Conservation (phyloP, 1,139 yeast species). For the Geotrichum fermentans region DNA sequence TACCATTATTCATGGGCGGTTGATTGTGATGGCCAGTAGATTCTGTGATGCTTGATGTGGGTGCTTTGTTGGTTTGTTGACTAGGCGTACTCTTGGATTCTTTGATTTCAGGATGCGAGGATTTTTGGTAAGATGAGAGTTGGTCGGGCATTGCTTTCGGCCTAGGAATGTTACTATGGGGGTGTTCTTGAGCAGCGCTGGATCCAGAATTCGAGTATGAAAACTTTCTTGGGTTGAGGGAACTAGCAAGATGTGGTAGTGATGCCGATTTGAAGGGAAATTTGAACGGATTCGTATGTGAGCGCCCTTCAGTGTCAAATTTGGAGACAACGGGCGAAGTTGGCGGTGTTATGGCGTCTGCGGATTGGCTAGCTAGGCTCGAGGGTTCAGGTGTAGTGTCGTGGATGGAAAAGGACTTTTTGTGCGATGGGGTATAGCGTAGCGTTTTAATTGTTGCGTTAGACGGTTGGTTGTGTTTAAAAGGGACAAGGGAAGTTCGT, state of each 20-base stretch:
- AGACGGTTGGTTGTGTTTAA: constrained; percentile 1
- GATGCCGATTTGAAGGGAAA: constrained; percentile 3
- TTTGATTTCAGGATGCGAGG: not conserved
- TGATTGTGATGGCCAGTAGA: not conserved
- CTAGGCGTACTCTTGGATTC: too few relatives aligned
- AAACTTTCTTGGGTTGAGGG: not conserved
- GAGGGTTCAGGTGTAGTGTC: constrained; percentile 1
- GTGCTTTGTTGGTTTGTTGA: too few relatives aligned
- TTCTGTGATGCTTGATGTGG: not conserved
- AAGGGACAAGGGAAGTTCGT: not conserved
- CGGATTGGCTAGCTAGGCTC: not conserved
- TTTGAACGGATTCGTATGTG: not conserved
- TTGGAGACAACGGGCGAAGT: constrained; percentile 3
- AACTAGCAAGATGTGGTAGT: not conserved
- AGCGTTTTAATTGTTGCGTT: not conserved
- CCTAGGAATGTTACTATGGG: constrained; percentile 4
- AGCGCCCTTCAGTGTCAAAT: not conserved
- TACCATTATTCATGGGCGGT: not conserved
- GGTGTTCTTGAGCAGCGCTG: not conserved
- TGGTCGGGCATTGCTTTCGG: not conserved
- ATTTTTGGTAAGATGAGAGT: not conserved
- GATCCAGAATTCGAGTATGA: not conserved
- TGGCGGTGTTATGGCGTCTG: constrained; percentile 5
- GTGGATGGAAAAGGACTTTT: constrained; percentile 13
- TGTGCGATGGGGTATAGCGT: constrained; percentile 9